phyloP scores from a whole-genome alignment of 805 yeast genomes.

The Tanozyma kutaoensis region DNA sequence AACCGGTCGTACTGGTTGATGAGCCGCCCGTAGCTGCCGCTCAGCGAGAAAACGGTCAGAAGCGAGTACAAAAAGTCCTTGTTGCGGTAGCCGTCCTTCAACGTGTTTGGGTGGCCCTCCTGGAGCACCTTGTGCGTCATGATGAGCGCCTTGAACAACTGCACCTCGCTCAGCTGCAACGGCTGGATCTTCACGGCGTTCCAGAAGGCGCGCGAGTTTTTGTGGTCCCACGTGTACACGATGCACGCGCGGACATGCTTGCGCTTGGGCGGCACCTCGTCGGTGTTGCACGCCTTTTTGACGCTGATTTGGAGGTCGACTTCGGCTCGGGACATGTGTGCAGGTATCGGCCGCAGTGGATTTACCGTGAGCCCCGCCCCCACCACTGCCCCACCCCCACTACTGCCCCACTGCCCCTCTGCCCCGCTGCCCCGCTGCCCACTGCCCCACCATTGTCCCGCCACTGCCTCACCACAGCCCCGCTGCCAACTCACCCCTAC shows the following conservation, averaged over 20 bases:
- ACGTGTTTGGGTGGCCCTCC: conserved; percentile 87
- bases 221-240: conserved; percentile 93
- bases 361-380: too few relatives aligned
- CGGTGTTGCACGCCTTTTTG: conserved; percentile 75
- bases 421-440: too few relatives aligned
- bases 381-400: too few relatives aligned
- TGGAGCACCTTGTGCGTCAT: conserved; percentile 87
- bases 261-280: conserved; percentile 87
- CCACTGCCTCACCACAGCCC: too few relatives aligned
- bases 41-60: conserved; percentile 37
- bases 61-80: conserved; percentile 67
- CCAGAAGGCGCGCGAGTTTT: conserved; percentile 76
- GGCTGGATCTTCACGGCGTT: conserved; percentile 69
- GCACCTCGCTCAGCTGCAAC: conserved; percentile 69
- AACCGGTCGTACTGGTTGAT: conserved; percentile 67
- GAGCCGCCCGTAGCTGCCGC: conserved; percentile 51
- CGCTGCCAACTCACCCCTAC: too few relatives aligned
- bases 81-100: conserved; percentile 70
- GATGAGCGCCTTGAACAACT: conserved; percentile 74
- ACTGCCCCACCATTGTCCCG: too few relatives aligned
- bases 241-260: conserved; percentile 94
- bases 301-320: conserved; percentile 38
- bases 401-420: too few relatives aligned
- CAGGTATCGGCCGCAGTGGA: too few relatives aligned
- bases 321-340: conserved; percentile 34